phyloP scores from a whole-genome alignment of 2,329 filamentous ascomycete genomes.

The Sporothrix luriei region DNA sequence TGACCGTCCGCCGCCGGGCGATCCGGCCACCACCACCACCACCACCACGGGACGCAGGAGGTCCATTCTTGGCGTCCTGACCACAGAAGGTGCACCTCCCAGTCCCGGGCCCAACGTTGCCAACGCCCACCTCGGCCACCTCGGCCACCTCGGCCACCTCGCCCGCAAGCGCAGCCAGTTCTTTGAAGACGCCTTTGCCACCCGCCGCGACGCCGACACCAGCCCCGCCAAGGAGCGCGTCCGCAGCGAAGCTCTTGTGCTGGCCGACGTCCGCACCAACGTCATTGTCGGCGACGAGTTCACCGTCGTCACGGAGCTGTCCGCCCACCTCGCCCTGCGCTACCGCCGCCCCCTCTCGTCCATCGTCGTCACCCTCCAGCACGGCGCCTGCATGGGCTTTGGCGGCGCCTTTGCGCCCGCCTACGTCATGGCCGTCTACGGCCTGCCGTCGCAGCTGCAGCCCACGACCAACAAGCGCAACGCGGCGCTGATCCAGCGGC shows the following conservation, averaged over 20 bases:
- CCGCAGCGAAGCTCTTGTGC: constrained; percentile 58
- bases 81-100: background rate
- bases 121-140: background rate
- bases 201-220: constrained; percentile 40
- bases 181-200: constrained; percentile 51
- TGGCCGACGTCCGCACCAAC: constrained; percentile 67
- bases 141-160: background rate
- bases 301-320: constrained; percentile 72
- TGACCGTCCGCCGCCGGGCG: constrained; percentile 47
- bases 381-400: constrained; percentile 73
- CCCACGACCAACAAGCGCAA: constrained; percentile 80
- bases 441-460: constrained; percentile 68
- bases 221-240: constrained; percentile 51
- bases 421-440: constrained; percentile 74
- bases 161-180: constrained; percentile 47
- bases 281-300: constrained; percentile 72
- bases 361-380: constrained; percentile 74
- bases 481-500: constrained; percentile 73
- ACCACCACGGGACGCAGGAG: constrained; percentile 36
- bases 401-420: constrained; percentile 76
- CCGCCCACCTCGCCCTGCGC: constrained; percentile 70
- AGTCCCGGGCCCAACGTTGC: background rate
- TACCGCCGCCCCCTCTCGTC: constrained; percentile 74
- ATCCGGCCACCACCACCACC: constrained; percentile 40
- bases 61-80: constrained; percentile 36